Conservation (phyloP, 352 stramenopile genomes). For the Phytophthora meadii region DNA sequence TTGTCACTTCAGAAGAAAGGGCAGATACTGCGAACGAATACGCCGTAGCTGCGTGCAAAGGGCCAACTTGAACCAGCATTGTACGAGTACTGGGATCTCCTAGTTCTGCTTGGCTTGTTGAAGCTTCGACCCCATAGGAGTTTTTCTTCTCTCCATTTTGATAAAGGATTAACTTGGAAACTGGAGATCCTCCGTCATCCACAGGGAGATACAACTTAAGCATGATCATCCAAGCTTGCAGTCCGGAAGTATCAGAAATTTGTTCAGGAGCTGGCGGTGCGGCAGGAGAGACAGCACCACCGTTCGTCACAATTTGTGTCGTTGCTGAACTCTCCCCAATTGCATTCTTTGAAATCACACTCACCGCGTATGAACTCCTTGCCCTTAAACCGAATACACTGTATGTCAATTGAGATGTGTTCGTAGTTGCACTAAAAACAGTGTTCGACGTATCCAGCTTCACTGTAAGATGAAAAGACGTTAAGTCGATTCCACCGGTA, state of each 20-base stretch:
- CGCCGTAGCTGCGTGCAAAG: slow-evolving; percentile 34
- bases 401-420: slow-evolving; percentile 16
- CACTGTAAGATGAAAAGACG: slow-evolving; percentile 29
- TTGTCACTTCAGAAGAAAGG: slow-evolving; percentile 27
- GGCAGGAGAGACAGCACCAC: slow-evolving; percentile 30
- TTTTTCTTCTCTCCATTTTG: slow-evolving; percentile 36
- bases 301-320: slow-evolving; percentile 30
- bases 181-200: slow-evolving; percentile 48
- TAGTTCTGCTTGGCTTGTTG: slow-evolving; percentile 11
- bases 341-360: slow-evolving; percentile 36
- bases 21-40: slow-evolving; percentile 49
- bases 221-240: slow-evolving; percentile 38
- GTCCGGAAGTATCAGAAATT: slow-evolving; percentile 17
- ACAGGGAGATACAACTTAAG: slow-evolving; percentile 43
- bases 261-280: slow-evolving; percentile 34
- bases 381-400: slow-evolving; percentile 32
- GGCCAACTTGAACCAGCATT: slow-evolving; percentile 28
- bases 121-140: slow-evolving; percentile 12
- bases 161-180: slow-evolving; percentile 49
- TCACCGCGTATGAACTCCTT: slow-evolving; percentile 39
- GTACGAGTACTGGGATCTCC: slow-evolving; percentile 15
- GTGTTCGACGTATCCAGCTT: not conserved
- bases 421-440: slow-evolving; percentile 4
- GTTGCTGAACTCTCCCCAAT: slow-evolving; percentile 22
- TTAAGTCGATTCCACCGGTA: slow-evolving; percentile 47